These are phyloP conservation scores for Chaetomium fimeti DNA, from an alignment of 495 filamentous ascomycete species.

Conservation along the genomic window DNA sequence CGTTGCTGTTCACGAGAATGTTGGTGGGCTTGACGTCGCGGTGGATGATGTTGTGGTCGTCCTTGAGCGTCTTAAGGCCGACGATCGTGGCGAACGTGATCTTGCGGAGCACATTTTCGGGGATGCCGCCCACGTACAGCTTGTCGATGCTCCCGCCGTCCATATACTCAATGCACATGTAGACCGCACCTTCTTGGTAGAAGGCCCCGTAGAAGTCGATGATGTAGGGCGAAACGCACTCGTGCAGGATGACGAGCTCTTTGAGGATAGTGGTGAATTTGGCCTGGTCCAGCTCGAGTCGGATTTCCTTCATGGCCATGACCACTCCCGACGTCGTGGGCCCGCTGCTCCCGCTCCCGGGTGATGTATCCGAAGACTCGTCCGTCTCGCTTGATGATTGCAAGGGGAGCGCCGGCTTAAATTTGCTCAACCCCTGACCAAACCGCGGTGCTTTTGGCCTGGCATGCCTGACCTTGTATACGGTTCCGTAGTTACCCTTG, in stretches of 20 bases:
- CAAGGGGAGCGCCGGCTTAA: conserved; percentile 40
- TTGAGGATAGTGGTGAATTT: conserved; percentile 98
- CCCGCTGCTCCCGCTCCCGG: conserved; percentile 21
- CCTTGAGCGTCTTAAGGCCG: conserved; percentile 90
- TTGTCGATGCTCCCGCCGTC: conserved; percentile 99
- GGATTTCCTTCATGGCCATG: conserved; percentile 99
- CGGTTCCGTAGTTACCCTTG: conserved; percentile 97
- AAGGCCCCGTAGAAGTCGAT: conserved; percentile 99
- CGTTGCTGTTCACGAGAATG: conserved; percentile 83
- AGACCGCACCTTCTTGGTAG: conserved; percentile 98
- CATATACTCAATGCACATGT: conserved; percentile 99
- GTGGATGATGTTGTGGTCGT: conserved; percentile 99
- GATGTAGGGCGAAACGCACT: conserved; percentile 91
- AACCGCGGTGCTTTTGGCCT: conserved; percentile 74
- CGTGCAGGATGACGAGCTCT: conserved; percentile 94
- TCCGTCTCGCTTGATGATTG: conserved; percentile 36
- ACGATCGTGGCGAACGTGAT: conserved; percentile 87
- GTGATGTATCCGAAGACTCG: conserved; percentile 24
- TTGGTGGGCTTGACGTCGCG: conserved; percentile 99
- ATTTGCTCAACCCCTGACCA: conserved; percentile 69
- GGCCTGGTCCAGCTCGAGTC: conserved; percentile 92
- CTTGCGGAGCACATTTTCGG: conserved; percentile 84
- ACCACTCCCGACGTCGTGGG: conserved; percentile 61
- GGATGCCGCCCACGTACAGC: conserved; percentile 88
- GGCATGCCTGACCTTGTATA: conserved; percentile 91